These are phyloP conservation scores for Ascochyta rabiei DNA, from an alignment of 2,329 filamentous ascomycete species.

Conservation along the genomic window DNA sequence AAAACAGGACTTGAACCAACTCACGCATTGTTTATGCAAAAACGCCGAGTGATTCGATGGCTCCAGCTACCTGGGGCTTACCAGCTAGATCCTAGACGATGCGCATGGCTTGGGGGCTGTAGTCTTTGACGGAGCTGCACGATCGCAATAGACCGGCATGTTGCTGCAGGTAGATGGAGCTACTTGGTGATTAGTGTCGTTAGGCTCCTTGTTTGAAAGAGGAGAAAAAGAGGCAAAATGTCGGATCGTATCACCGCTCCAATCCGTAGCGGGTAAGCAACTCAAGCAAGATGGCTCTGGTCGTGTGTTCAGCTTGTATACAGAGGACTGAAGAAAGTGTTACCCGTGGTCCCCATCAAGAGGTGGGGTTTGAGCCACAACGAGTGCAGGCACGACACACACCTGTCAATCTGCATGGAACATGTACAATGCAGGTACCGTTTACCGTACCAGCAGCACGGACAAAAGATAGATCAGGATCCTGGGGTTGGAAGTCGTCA, in stretches of 20 bases:
- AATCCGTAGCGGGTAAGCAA: not conserved
- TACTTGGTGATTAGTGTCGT: slow-evolving; percentile 7
- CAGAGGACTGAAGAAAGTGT: not conserved
- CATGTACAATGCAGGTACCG: slow-evolving; percentile 12
- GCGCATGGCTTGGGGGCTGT: not conserved
- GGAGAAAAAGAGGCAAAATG: not conserved
- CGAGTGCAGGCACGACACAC: not conserved
- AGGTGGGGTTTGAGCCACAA: not conserved
- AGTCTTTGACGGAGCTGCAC: slow-evolving; percentile 5
- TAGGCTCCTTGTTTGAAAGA: slow-evolving; percentile 10
- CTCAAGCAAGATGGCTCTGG: not conserved
- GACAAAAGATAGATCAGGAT: not conserved
- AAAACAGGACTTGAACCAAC: not conserved
- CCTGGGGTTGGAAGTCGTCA: not conserved
- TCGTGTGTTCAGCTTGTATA: not conserved
- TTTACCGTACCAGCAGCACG: not conserved
- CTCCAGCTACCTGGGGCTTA: not conserved
- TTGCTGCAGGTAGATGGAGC: slow-evolving; percentile 5
- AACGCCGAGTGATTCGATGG: not conserved
- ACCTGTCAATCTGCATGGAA: not conserved
- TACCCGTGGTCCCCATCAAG: not conserved
- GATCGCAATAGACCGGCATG: slow-evolving; percentile 8
- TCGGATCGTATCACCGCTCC: not conserved
- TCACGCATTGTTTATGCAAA: slow-evolving; percentile 2
- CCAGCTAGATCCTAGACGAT: slow-evolving; percentile 2